phyloP scores from a whole-genome alignment of 2,329 filamentous ascomycete genomes.

The Penicillium sp. region DNA sequence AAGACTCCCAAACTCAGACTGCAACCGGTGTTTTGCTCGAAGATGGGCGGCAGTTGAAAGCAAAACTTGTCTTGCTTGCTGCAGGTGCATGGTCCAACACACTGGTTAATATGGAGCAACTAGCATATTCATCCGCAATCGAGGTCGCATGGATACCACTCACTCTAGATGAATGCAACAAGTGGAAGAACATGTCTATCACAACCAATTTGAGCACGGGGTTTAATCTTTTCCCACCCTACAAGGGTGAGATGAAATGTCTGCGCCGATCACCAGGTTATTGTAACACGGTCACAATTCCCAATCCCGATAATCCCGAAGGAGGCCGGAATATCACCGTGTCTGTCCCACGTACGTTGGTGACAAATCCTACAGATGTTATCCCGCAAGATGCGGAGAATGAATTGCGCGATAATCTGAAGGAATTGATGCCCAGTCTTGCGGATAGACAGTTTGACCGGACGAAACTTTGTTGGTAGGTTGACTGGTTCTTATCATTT shows the following conservation, averaged over 20 bases:
- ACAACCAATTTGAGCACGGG: conserved; percentile 26
- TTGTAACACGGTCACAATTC: conserved; percentile 20
- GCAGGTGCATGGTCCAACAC: conserved; percentile 23
- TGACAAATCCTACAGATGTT: conserved; percentile 21
- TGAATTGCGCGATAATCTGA: conserved; percentile 18
- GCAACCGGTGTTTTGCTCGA: conserved; percentile 18
- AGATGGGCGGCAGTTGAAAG: conserved; percentile 15
- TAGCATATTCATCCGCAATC: conserved; percentile 16
- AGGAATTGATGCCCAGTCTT: conserved; percentile 21
- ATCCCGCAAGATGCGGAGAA: conserved; percentile 23
- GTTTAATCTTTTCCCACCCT: conserved; percentile 24
- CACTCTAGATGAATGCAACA: conserved; percentile 18
- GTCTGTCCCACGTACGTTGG: conserved; percentile 21
- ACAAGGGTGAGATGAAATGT: conserved; percentile 25
- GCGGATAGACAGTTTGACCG: conserved; percentile 21
- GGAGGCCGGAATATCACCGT: conserved; percentile 16
- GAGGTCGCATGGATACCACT: conserved; percentile 27
- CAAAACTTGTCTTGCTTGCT: conserved; percentile 18
- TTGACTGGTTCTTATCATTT: background rate
- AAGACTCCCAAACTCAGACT: background rate
- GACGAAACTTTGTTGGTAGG: conserved; percentile 23
- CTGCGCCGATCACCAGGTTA: conserved; percentile 23
- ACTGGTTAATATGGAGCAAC: conserved; percentile 19
- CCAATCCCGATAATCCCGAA: conserved; percentile 20
- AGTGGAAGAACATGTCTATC: conserved; percentile 27